Conservation (phyloP, 495 filamentous ascomycete genomes). For the Cryomyces minteri region DNA sequence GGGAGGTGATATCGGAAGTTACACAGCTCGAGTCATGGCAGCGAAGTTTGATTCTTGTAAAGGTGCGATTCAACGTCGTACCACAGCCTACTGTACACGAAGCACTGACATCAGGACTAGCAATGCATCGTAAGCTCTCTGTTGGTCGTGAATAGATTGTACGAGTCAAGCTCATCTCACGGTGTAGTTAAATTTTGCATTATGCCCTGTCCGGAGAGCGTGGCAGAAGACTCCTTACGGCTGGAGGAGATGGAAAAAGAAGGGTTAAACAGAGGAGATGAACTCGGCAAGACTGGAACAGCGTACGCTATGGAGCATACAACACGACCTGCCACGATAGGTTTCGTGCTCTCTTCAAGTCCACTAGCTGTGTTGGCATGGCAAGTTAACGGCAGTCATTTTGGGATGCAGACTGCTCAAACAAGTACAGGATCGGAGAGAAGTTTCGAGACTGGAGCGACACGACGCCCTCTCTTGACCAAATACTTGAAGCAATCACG, state of each 20-base stretch:
- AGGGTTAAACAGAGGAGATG: constrained; percentile 8
- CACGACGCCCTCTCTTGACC: constrained; percentile 27
- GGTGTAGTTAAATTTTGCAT: constrained; percentile 6
- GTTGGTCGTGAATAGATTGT: no score
- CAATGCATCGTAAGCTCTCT: no score
- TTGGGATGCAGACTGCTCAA: no score
- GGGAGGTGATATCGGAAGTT: constrained; percentile 49
- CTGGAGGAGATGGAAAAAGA: constrained; percentile 12
- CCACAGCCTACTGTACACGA: no score
- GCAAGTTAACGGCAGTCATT: no score
- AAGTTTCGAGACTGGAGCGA: constrained; percentile 50
- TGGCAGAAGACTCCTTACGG: no score
- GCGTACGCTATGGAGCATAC: constrained; percentile 40
- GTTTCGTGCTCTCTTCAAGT: constrained; percentile 32
- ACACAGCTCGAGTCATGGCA: constrained; percentile 27
- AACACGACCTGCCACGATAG: constrained; percentile 40
- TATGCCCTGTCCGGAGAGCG: not conserved
- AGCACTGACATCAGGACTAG: no score
- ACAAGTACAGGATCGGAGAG: constrained; percentile 35
- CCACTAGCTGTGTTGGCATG: constrained; percentile 40
- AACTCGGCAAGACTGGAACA: constrained; percentile 22
- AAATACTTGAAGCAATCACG: constrained; percentile 36
- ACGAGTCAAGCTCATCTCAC: no score
- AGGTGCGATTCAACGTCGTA: constrained; percentile 6
- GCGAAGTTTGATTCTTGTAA: constrained; percentile 20